Conservation (phyloP, 345 rosid species). For the Cardamine occulta region DNA sequence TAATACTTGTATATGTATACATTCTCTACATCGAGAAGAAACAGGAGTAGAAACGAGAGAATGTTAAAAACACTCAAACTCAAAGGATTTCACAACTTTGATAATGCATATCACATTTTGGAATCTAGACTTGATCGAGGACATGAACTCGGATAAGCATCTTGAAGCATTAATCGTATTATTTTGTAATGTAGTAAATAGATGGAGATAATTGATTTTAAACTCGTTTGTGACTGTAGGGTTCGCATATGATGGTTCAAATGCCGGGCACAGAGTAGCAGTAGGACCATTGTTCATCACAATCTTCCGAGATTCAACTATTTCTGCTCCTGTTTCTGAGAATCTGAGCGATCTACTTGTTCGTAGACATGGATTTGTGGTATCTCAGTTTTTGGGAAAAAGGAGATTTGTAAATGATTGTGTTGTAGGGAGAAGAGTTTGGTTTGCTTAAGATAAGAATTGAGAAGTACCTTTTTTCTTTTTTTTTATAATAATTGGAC, state of each 20-base stretch:
- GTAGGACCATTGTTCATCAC: slow-evolving; percentile 21
- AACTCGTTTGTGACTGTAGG: slow-evolving; percentile 44
- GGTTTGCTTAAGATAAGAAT: slow-evolving; percentile 29
- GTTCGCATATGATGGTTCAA: slow-evolving; percentile 63
- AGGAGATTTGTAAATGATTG: slow-evolving; percentile 38
- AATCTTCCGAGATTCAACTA: slow-evolving; percentile 32
- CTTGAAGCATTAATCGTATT: background rate
- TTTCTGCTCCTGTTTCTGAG: slow-evolving; percentile 21
- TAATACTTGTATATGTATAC: background rate
- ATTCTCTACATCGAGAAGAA: background rate
- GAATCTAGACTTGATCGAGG: background rate
- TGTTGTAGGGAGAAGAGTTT: slow-evolving; percentile 31
- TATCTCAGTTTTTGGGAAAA: slow-evolving; percentile 31
- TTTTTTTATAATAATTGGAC: background rate
- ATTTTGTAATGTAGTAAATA: background rate
- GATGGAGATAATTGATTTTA: slow-evolving; percentile 3
- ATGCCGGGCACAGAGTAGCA: slow-evolving; percentile 61
- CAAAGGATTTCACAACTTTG: slow-evolving; percentile 1
- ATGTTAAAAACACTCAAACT: background rate
- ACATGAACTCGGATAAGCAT: slow-evolving; percentile 5
- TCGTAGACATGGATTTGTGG: slow-evolving; percentile 28
- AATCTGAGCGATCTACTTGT: slow-evolving; percentile 26
- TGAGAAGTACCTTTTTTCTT: background rate
- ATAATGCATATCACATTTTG: background rate
- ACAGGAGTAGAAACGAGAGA: background rate